Percentiles rank a stretch among this genome's conserved stretches.
phyloP scores from a whole-genome alignment of 352 stramenopile genomes.

The Pythium phragmiticola region DNA sequence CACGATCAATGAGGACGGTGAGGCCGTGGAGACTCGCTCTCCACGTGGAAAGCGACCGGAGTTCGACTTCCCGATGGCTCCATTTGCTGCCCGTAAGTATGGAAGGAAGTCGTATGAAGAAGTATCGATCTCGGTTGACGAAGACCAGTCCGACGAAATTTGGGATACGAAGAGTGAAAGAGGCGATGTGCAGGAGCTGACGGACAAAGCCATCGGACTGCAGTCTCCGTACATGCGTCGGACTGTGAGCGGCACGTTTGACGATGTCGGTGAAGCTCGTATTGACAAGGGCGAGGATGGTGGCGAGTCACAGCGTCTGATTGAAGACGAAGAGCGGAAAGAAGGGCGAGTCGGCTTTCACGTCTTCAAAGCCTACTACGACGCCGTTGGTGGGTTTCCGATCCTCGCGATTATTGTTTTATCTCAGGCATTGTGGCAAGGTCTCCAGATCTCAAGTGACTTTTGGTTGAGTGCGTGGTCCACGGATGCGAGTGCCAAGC shows the following conservation, averaged over 20 bases:
- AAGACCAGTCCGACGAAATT: neutral
- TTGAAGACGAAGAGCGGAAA: too few species aligned
- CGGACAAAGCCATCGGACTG: constrained; percentile 5
- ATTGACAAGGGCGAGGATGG: neutral
- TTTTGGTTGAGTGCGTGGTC: too few species aligned
- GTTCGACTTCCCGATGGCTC: neutral
- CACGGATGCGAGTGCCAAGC: too few species aligned
- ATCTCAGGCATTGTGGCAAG: too few species aligned
- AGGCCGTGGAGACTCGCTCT: neutral
- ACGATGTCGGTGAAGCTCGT: neutral
- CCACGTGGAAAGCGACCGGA: neutral
- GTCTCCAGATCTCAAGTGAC: too few species aligned
- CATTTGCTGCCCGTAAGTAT: neutral
- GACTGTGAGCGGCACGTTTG: neutral
- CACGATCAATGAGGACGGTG: neutral
- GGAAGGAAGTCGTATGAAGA: neutral
- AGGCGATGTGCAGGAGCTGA: constrained; percentile 1
- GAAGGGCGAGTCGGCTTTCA: too few species aligned
- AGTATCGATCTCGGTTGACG: neutral
- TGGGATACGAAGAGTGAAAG: neutral
- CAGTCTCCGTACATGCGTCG: constrained; percentile 1
- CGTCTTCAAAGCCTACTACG: too few species aligned
- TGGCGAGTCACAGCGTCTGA: neutral
- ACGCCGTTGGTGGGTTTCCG: constrained; percentile 25
- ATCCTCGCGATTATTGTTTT: too few species aligned